These are phyloP conservation scores for Microthyrium microscopicum DNA, from an alignment of 2,329 filamentous ascomycete genomes.

Conservation along the genomic window DNA sequence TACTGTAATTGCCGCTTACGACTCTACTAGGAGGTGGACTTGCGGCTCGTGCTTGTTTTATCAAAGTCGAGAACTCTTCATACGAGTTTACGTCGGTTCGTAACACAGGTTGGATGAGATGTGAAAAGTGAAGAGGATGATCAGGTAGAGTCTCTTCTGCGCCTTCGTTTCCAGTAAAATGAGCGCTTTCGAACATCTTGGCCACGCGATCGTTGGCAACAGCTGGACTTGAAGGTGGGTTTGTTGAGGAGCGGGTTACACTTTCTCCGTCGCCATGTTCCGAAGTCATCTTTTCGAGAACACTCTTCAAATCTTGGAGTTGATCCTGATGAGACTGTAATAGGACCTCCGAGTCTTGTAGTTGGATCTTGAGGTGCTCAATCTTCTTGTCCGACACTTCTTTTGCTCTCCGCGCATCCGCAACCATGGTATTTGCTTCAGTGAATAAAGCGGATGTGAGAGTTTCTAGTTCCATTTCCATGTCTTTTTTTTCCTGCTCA, in stretches of 20 bases:
- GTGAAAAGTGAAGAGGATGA: conserved; percentile 56
- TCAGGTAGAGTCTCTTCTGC: conserved; percentile 40
- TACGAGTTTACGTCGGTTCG: conserved; percentile 68
- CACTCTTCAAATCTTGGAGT: conserved; percentile 72
- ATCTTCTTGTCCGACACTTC: conserved; percentile 70
- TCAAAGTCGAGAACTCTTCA: conserved; percentile 67
- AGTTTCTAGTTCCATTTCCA: conserved; percentile 82
- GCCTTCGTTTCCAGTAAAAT: conserved; percentile 30
- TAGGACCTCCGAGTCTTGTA: conserved; percentile 72
- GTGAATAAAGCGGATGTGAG: conserved; percentile 90
- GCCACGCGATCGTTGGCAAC: conserved; percentile 40
- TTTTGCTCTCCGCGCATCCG: conserved; percentile 68
- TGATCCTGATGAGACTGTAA: conserved; percentile 88
- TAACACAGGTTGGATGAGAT: conserved; percentile 69
- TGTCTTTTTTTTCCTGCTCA: conserved; percentile 59
- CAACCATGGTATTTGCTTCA: conserved; percentile 97
- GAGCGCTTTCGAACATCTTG: conserved; percentile 43
- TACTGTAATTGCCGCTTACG: conserved; percentile 54
- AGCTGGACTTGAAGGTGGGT: conserved; percentile 70
- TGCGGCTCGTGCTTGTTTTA: conserved; percentile 46
- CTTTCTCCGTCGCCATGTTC: conserved; percentile 56
- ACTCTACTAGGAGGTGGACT: conserved; percentile 46
- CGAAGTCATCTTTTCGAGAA: conserved; percentile 73
- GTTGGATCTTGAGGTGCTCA: conserved; percentile 69
- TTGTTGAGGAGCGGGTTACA: conserved; percentile 46